Evolutionary conservation across 148 eudicot genomes (phyloP).

Genomic region (Bassia scoparia): DNA sequence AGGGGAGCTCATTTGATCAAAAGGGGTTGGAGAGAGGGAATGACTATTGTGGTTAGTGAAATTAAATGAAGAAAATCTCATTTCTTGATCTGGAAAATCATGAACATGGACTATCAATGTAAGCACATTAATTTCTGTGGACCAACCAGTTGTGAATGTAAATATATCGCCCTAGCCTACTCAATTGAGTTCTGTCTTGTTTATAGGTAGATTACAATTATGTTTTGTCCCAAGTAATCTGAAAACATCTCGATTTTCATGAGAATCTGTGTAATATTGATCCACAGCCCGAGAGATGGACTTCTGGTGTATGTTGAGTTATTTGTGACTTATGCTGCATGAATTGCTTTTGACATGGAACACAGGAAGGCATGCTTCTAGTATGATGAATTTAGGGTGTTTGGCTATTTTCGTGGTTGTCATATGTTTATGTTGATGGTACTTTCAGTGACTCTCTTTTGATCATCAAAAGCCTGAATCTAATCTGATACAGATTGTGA

Average conservation of each 20-base stretch:
- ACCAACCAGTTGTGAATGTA: neutral
- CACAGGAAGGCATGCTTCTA: neutral
- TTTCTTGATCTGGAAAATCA: no score
- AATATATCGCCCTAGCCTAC: neutral
- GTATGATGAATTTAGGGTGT: neutral
- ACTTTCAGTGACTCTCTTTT: neutral
- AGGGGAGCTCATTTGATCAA: neutral
- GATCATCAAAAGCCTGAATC: constrained; percentile 8
- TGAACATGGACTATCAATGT: no score
- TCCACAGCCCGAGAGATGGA: no score
- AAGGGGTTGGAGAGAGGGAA: neutral
- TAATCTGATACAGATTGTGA: constrained; percentile 58
- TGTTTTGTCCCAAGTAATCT: no score
- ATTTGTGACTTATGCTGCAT: neutral
- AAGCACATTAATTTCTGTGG: no score
- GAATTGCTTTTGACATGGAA: neutral
- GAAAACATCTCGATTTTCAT: no score
- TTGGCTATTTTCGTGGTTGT: neutral
- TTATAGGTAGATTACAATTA: no score
- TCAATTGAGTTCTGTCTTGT: neutral
- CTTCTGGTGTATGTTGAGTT: no score
- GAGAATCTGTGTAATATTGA: neutral
- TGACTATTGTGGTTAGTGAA: neutral
- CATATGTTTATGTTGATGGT: neutral
- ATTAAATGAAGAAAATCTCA: no score